Evolutionary conservation across 1,139 yeast genomes (phyloP).

Genomic region (Debaryomycetaceae sp.): DNA sequence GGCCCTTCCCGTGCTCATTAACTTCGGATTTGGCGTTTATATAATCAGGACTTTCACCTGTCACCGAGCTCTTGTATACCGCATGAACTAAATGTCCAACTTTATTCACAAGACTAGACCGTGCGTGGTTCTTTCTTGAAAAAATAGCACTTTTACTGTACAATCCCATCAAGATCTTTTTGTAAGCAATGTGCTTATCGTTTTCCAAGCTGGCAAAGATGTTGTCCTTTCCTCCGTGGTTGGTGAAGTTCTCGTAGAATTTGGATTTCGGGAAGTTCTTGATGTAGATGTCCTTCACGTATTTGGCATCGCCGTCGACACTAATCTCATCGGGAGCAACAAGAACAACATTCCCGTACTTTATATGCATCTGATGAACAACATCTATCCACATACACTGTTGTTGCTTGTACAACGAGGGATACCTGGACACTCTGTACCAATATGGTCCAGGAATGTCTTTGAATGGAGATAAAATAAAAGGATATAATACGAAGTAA

Average conservation of each 20-base stretch:
- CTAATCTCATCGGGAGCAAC: slow-evolving; percentile 63
- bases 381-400: slow-evolving; percentile 48
- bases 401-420: slow-evolving; percentile 53
- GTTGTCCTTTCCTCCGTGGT: slow-evolving; percentile 51
- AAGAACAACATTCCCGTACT: slow-evolving; percentile 59
- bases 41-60: slow-evolving; percentile 31
- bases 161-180: slow-evolving; percentile 44
- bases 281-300: slow-evolving; percentile 54
- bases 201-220: slow-evolving; percentile 57
- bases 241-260: slow-evolving; percentile 62
- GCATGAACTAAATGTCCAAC: slow-evolving; percentile 24
- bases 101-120: slow-evolving; percentile 23
- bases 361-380: slow-evolving; percentile 50
- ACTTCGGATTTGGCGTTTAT: slow-evolving; percentile 28
- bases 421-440: slow-evolving; percentile 43
- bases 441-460: slow-evolving; percentile 60
- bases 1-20: slow-evolving; percentile 38
- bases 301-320: slow-evolving; percentile 48
- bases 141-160: slow-evolving; percentile 49
- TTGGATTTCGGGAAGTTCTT: slow-evolving; percentile 56
- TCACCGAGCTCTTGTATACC: slow-evolving; percentile 28
- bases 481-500: slow-evolving; percentile 39
- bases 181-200: slow-evolving; percentile 46
- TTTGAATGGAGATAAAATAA: slow-evolving; percentile 48
- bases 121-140: slow-evolving; percentile 26